A percentile compares a stretch with the other conserved stretches of the same genome.
Evolutionary conservation across 805 yeast genomes (phyloP).

Genomic region (Monosporozyma unispora): DNA sequence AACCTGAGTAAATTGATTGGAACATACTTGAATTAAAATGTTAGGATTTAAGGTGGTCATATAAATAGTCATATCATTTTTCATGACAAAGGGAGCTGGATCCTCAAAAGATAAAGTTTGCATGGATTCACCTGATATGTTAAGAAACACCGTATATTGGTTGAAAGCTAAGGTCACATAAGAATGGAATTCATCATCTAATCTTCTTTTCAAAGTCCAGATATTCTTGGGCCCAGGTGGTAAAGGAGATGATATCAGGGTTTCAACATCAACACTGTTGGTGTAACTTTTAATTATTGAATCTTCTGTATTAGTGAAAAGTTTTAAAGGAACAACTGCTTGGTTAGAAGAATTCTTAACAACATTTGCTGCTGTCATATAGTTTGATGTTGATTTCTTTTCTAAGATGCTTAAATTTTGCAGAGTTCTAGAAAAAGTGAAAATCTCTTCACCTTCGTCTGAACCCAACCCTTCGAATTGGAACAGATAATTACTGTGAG

Average conservation of each 20-base stretch:
- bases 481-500: conserved; percentile 56
- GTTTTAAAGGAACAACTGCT: conserved; percentile 14
- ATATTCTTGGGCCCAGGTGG: conserved; percentile 57
- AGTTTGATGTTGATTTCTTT: conserved; percentile 38
- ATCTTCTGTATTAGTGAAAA: conserved; percentile 25
- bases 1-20: conserved; percentile 60
- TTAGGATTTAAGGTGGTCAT: conserved; percentile 57
- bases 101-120: conserved; percentile 59
- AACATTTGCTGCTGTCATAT: conserved; percentile 39
- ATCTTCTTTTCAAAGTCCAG: conserved; percentile 48
- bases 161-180: conserved; percentile 19
- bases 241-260: conserved; percentile 64
- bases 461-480: conserved; percentile 74
- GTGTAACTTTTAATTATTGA: conserved; percentile 36
- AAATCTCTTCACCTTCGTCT: conserved; percentile 17
- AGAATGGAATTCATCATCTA: conserved; percentile 19
- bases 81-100: conserved; percentile 56
- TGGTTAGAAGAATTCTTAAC: conserved; percentile 9
- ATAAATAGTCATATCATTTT: conserved; percentile 51
- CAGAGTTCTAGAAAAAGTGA: conserved; percentile 29
- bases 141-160: conserved; percentile 18
- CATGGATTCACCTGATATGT: conserved; percentile 42
- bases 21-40: conserved; percentile 65
- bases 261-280: conserved; percentile 52
- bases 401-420: conserved; percentile 55